Evolutionary conservation across 2,329 filamentous ascomycete species (phyloP).

Genomic region (Fusarium illudens): DNA sequence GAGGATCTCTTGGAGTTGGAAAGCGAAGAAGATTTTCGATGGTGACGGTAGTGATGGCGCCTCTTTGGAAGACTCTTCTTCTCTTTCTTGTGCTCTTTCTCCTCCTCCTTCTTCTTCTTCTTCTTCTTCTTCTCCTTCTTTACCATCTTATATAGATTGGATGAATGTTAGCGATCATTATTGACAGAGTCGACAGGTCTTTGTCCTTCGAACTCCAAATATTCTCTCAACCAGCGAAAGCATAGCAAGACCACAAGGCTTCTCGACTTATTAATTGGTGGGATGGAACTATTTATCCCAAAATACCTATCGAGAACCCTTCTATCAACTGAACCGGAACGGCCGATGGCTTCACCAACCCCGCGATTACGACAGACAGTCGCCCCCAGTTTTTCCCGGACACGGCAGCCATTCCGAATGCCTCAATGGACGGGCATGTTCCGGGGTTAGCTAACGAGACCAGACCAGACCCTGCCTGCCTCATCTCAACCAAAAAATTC

Average conservation of each 20-base stretch:
- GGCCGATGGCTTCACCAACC: slow-evolving; percentile 3
- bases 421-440: slow-evolving; percentile 25
- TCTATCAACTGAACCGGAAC: background rate
- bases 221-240: background rate
- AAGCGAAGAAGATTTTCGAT: slow-evolving; percentile 4
- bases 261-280: background rate
- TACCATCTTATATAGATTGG: background rate
- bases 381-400: background rate
- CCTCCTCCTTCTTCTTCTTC: background rate
- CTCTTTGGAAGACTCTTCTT: slow-evolving; percentile 12
- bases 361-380: slow-evolving; percentile 26
- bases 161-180: background rate
- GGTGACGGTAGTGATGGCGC: background rate
- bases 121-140: background rate
- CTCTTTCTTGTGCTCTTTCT: background rate
- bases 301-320: background rate
- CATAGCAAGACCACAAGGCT: background rate
- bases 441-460: slow-evolving; percentile 17
- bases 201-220: background rate
- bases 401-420: slow-evolving; percentile 16
- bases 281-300: background rate
- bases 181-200: background rate
- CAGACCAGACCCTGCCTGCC: slow-evolving; percentile 1
- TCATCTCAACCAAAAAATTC: slow-evolving; percentile 25
- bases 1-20: slow-evolving; percentile 10